Percentiles rank a stretch among this genome's conserved stretches.
These are phyloP conservation scores for Tetracladium marchalianum DNA, from an alignment of 495 filamentous ascomycete species.

Conservation along the genomic window DNA sequence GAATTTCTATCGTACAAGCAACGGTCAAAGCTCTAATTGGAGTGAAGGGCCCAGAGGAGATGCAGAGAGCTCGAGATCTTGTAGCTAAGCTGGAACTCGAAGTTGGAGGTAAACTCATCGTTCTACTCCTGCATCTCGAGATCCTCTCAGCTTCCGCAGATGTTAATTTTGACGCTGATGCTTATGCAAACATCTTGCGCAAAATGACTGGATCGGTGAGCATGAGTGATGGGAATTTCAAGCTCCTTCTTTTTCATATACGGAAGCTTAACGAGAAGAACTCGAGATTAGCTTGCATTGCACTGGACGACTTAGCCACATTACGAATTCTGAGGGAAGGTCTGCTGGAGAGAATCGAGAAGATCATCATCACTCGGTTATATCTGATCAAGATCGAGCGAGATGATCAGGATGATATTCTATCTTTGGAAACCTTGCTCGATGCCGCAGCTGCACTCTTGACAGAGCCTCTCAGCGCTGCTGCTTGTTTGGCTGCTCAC, in stretches of 20 bases:
- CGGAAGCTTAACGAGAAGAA: slow-evolving; percentile 51
- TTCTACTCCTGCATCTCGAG: slow-evolving; percentile 64
- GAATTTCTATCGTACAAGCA: slow-evolving; percentile 54
- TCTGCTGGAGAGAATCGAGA: slow-evolving; percentile 49
- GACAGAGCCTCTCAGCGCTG: slow-evolving; percentile 32
- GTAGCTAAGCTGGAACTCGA: slow-evolving; percentile 50
- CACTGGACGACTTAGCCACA: slow-evolving; percentile 50
- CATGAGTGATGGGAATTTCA: slow-evolving; percentile 53
- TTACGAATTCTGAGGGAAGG: slow-evolving; percentile 31
- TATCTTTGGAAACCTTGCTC: slow-evolving; percentile 28
- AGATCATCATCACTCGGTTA: slow-evolving; percentile 48
- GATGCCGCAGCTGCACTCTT: slow-evolving; percentile 26
- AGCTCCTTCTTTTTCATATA: slow-evolving; percentile 59
- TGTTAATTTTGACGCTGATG: slow-evolving; percentile 34
- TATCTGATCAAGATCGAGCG: slow-evolving; percentile 41
- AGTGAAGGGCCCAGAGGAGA: slow-evolving; percentile 29
- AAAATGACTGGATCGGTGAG: slow-evolving; percentile 47
- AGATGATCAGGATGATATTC: slow-evolving; percentile 20
- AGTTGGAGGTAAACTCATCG: slow-evolving; percentile 49
- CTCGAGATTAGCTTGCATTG: slow-evolving; percentile 37
- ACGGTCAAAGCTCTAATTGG: slow-evolving; percentile 45
- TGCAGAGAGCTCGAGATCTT: slow-evolving; percentile 45
- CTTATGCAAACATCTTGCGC: slow-evolving; percentile 40
- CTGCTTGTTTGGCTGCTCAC: slow-evolving; percentile 60
- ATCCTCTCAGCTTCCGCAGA: slow-evolving; percentile 36